Base-by-base conservation (phyloP, 805 yeast species). In the Brettanomyces custersianus region DNA sequence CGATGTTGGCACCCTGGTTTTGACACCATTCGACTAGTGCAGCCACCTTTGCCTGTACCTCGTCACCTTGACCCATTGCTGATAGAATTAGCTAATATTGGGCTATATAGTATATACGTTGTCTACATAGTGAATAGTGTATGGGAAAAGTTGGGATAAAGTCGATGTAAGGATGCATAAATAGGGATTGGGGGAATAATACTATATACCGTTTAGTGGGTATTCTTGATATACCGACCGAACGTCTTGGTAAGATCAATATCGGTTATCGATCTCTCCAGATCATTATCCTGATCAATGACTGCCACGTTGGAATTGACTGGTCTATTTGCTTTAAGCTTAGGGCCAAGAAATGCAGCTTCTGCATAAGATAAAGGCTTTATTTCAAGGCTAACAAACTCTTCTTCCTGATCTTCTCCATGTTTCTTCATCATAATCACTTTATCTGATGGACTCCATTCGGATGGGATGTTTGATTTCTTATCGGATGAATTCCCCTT, bases 311-410 rank as follows among this genome's bases (percentile, higher is more conserved):
- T 45, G 18, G 37, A 27, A 32, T 36, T 37, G n/a, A 12, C 7
- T 3, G 28, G n/a, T 11, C n/a, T 17, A 8, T 12, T 25, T 25
- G 25, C 9, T 12, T 25, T 17, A 8, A 7, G 28, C n/a, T 7
- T 17, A 6, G 15, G 17, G 41, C 52, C 37, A 35, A 62, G 47
- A 1, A 65, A 52, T 10, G 73, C 73, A 18, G 65, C 74, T 54
- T 72, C 78, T 10, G 75, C 75, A 47, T 72, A 72, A 7, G 76
- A 67, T 46, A 70, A 51, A 37, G 65, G 60, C 36, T 74, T 65
- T 29, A 69, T 50, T 33, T 63, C 62, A 36, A 72, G 65, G 35
- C 61, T 64, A 18, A 72, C 60, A 44, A 66, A 71, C 35, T 64
- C 74, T 35, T 57, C 65, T 9, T 52, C 59, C 12, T 33, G 45